phyloP scores from a whole-genome alignment of 2,329 filamentous ascomycete genomes.

The Parascedosporium putredinis region DNA sequence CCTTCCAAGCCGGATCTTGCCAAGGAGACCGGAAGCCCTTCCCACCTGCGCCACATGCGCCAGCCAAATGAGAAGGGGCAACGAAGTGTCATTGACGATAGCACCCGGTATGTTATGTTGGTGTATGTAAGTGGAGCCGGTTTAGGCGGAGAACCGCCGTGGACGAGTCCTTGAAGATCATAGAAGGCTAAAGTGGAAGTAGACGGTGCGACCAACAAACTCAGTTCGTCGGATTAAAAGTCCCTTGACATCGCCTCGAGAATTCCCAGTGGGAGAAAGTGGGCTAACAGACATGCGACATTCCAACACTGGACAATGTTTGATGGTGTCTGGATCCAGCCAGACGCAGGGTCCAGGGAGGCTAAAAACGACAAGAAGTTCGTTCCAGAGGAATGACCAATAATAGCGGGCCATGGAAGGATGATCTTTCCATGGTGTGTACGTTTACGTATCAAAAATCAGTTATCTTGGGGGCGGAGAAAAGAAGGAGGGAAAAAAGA shows the following conservation, averaged over 20 bases:
- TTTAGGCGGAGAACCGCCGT: not conserved
- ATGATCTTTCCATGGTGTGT: not conserved
- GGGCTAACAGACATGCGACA: not conserved
- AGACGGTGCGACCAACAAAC: not conserved
- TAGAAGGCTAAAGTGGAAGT: not conserved
- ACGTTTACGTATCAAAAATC: not conserved
- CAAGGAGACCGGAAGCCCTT: too few species aligned
- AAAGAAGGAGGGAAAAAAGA: too few species aligned
- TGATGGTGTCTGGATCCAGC: too few species aligned
- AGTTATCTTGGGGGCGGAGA: too few species aligned
- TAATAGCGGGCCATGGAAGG: not conserved
- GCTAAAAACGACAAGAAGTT: not conserved
- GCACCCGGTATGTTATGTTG: too few species aligned
- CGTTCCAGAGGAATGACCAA: not conserved
- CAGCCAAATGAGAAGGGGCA: too few species aligned
- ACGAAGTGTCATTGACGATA: too few species aligned
- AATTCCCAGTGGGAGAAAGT: not conserved
- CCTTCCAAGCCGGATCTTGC: too few species aligned
- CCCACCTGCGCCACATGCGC: too few species aligned
- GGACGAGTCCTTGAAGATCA: not conserved
- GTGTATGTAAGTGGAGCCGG: not conserved
- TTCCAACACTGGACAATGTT: too few species aligned
- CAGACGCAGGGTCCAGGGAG: constrained; percentile 1
- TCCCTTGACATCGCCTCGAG: not conserved
- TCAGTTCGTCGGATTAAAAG: constrained; percentile 1